Percentiles rank a stretch among this genome's conserved stretches.
These are phyloP conservation scores for Cucurbita argyrosperma DNA, from an alignment of 306 rosid species.

Conservation along the genomic window DNA sequence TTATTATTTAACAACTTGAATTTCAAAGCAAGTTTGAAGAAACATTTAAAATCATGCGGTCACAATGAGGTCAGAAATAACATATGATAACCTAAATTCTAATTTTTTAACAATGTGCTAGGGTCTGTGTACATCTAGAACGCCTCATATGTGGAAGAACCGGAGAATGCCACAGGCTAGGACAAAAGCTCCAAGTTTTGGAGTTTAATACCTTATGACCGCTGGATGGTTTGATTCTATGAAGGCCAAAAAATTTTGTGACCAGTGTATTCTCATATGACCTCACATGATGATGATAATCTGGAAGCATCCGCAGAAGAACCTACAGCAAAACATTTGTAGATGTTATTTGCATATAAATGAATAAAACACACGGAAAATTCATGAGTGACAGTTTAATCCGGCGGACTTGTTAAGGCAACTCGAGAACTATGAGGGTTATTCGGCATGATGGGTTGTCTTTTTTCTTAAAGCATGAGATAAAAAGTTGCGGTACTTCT, in stretches of 20 bases:
- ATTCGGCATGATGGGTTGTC: too few relatives aligned
- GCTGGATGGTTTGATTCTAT: slow-evolving; percentile 88
- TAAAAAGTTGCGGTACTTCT: too few relatives aligned
- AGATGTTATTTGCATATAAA: slow-evolving; percentile 7
- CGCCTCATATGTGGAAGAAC: not conserved
- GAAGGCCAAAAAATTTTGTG: slow-evolving; percentile 95
- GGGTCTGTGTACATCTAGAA: not conserved
- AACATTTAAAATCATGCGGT: not conserved
- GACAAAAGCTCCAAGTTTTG: slow-evolving; percentile 3
- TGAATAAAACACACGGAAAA: not conserved
- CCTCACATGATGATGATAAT: slow-evolving; percentile 87
- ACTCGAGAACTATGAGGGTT: too few relatives aligned
- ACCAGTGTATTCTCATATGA: slow-evolving; percentile 79
- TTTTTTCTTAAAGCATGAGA: too few relatives aligned
- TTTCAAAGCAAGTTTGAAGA: not conserved
- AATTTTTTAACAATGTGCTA: not conserved
- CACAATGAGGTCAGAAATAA: not conserved
- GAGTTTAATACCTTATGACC: slow-evolving; percentile 71
- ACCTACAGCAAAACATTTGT: slow-evolving; percentile 41
- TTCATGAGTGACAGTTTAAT: too few relatives aligned
- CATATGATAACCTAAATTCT: not conserved
- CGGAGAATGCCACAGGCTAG: not conserved
- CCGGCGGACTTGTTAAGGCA: too few relatives aligned
- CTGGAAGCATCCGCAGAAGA: slow-evolving; percentile 92
- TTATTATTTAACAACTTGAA: not conserved